These are phyloP conservation scores for Cymbopogon flexuosus DNA, from an alignment of 202 grass and related monocot species.

Conservation along the genomic window DNA sequence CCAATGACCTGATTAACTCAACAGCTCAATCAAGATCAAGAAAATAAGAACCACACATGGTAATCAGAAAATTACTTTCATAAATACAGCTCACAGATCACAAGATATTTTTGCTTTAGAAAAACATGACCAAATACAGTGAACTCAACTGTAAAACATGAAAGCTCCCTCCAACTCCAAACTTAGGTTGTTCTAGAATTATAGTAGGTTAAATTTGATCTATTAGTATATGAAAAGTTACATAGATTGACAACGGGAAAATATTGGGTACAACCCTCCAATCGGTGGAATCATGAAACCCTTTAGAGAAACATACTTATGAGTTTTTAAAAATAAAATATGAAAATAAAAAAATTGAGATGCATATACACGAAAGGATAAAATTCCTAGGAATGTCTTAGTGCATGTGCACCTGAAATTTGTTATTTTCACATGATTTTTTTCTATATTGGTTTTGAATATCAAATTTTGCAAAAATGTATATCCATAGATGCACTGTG, in stretches of 20 bases:
- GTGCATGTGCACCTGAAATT: not conserved
- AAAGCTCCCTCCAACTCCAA: not conserved
- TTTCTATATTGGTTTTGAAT: not conserved
- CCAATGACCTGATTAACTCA: not conserved
- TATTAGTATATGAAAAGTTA: not conserved
- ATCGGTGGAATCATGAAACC: not conserved
- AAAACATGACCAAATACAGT: not conserved
- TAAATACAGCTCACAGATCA: not conserved
- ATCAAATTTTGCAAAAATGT: not conserved
- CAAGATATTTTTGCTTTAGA: not conserved
- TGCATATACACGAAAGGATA: not conserved
- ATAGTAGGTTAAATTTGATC: not conserved
- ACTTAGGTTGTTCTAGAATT: not conserved
- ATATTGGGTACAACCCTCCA: not conserved
- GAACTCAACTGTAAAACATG: not conserved
- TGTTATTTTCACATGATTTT: not conserved
- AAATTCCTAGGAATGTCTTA: not conserved
- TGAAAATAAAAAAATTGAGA: not conserved
- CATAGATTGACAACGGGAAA: not conserved
- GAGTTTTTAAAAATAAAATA: not conserved
- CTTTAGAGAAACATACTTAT: not conserved
- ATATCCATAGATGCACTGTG: not conserved
- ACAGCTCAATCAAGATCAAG: slow-evolving; percentile 19
- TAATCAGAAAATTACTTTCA: slow-evolving; percentile 9
- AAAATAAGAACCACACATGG: slow-evolving; percentile 23